Base-by-base conservation (phyloP, 1,284 basidiomycete genomes). In the Pseudozyma hubeiensis region DNA sequence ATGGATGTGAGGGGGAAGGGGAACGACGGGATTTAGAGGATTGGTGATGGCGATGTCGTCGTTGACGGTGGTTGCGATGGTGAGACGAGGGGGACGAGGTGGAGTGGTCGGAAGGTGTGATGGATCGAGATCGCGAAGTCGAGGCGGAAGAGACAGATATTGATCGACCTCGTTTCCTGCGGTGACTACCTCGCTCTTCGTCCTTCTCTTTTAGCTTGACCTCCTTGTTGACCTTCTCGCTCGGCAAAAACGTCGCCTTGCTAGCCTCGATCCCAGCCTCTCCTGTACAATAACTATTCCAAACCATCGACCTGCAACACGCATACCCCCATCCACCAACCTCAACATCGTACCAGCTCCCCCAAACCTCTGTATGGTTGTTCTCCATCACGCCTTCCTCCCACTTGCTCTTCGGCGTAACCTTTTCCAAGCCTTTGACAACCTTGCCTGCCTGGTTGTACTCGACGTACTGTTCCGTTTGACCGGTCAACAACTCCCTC, bases 401-500 rank as follows among this genome's bases (percentile, higher is more conserved):
- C 85, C 98, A 99, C 85, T 97, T 97, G 43, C 93, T 95, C 79
- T 88, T 88, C 14, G 89, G 89, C 84, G 92, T 93, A 0, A 90
- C 92, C 55, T 90, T 88, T 86, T 97, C 94, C 71, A 90, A 89
- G n/a, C 97, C 96, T 85, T 93, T 94, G 78, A 98, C 88, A 57
- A 98, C 88, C 83, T 93, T 91, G 24, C 97, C 97, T 5, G 92
- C 90, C 64, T 93, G 88, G 59, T 93, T 96, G 85, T 98, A 99
- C 86, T 99, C 97, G 48, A 98, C 92, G 76, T 99, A 99, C 69
- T 95, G 89, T 85, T 99, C 97, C 35, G 94, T 96, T 86, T 98
- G 96, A 0, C 97, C 97, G 65, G 90, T 90, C 40, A 94, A 85
- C 37, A 99, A 87, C 86, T 99, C 96, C 81, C 90, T 91, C 9